These are phyloP conservation scores for Astrothelium subdiscretum DNA, from an alignment of 495 filamentous ascomycete genomes.

Conservation along the genomic window DNA sequence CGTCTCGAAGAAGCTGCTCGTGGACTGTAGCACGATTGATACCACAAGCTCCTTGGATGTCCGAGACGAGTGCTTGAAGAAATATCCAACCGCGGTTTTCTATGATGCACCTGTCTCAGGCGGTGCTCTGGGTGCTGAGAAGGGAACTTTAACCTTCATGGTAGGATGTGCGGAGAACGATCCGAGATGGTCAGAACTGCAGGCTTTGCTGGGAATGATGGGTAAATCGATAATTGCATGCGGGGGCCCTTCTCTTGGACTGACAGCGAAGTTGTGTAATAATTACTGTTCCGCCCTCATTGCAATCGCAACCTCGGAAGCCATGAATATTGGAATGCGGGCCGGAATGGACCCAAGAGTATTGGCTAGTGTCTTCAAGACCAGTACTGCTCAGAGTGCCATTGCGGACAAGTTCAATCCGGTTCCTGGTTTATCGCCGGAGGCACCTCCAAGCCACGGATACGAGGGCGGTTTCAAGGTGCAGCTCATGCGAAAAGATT, in stretches of 20 bases:
- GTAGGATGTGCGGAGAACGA: slow-evolving; percentile 31
- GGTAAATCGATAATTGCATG: slow-evolving; percentile 40
- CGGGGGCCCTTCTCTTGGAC: slow-evolving; percentile 37
- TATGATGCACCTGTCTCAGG: slow-evolving; percentile 37
- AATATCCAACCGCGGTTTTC: slow-evolving; percentile 26
- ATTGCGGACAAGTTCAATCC: slow-evolving; percentile 41
- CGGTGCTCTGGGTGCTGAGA: slow-evolving; percentile 36
- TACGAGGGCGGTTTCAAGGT: slow-evolving; percentile 43
- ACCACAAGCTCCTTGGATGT: slow-evolving; percentile 31
- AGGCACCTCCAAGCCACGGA: slow-evolving; percentile 36
- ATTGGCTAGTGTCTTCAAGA: slow-evolving; percentile 36
- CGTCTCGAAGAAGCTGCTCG: slow-evolving; percentile 24
- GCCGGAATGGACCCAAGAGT: slow-evolving; percentile 39
- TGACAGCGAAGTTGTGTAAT: slow-evolving; percentile 44
- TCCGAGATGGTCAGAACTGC: slow-evolving; percentile 23
- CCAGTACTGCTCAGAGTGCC: slow-evolving; percentile 39
- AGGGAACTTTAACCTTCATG: slow-evolving; percentile 38
- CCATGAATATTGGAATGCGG: slow-evolving; percentile 44
- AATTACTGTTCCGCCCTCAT: slow-evolving; percentile 45
- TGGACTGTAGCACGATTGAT: slow-evolving; percentile 39
- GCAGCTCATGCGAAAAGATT: slow-evolving; percentile 44
- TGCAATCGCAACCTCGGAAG: slow-evolving; percentile 40
- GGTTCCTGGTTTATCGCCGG: slow-evolving; percentile 38
- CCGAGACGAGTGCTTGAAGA: slow-evolving; percentile 20
- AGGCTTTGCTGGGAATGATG: slow-evolving; percentile 32